phyloP scores from a whole-genome alignment of 495 filamentous ascomycete species.

The Amniculicola lignicola region DNA sequence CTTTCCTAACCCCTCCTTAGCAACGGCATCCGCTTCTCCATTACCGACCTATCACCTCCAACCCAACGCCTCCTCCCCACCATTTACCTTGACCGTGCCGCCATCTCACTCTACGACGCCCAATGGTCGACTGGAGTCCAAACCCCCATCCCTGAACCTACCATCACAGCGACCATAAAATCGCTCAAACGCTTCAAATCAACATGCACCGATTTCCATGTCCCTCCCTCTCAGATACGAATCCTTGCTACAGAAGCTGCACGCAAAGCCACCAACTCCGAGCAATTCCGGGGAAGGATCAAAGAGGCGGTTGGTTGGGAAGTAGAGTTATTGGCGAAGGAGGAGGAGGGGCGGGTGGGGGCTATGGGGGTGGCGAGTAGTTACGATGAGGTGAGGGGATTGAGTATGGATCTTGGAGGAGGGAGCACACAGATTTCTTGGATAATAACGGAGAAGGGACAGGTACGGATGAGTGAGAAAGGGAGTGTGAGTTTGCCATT shows the following conservation, averaged over 20 bases:
- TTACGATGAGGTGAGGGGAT: constrained; percentile 60
- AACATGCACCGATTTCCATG: constrained; percentile 68
- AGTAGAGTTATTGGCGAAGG: constrained; percentile 70
- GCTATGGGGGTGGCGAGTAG: constrained; percentile 80
- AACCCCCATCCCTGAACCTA: constrained; percentile 58
- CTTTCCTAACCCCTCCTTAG: constrained; percentile 47
- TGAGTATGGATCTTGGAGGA: constrained; percentile 87
- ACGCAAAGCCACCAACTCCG: constrained; percentile 71
- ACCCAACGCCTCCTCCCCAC: constrained; percentile 69
- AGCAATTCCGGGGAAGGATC: constrained; percentile 64
- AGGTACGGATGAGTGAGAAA: constrained; percentile 50
- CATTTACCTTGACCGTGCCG: constrained; percentile 70
- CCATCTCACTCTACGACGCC: constrained; percentile 88
- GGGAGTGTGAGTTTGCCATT: constrained; percentile 67
- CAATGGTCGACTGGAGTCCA: constrained; percentile 51
- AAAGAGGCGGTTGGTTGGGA: constrained; percentile 56
- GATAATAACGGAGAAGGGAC: constrained; percentile 58
- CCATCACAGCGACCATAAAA: constrained; percentile 61
- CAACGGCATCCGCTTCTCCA: constrained; percentile 93
- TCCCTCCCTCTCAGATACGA: constrained; percentile 59
- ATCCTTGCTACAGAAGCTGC: constrained; percentile 89
- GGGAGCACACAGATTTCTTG: constrained; percentile 90
- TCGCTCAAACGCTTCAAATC: constrained; percentile 67
- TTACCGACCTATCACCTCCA: constrained; percentile 71
- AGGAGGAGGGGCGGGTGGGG: constrained; percentile 78